Base-by-base conservation (phyloP, 768 basidiomycete species). In the Lentinula guzmanii region DNA sequence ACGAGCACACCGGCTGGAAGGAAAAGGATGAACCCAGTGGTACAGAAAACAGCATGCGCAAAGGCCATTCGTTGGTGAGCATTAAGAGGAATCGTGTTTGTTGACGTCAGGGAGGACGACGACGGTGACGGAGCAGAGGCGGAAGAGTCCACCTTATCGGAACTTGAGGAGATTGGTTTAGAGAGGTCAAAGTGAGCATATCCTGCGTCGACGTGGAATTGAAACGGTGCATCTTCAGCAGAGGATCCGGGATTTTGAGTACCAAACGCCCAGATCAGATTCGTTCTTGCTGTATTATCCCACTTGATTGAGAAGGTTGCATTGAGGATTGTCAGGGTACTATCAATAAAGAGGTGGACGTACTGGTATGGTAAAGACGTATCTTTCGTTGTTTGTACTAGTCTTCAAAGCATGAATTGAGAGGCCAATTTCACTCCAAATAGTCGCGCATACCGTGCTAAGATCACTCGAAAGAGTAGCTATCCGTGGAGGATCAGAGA, bases 201-300 rank as follows among this genome's bases (percentile, higher is more conserved):
- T 4, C 84, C 83, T 24, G 67, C 71, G 28, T 76, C 76, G n/a
- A 71, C 21, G 67, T 90, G 87, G 64, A 82, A 75, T 15, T 63
- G 37, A 18, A 90, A 66, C 3, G 67, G 65, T 0, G 86, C 85
- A 63, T 80, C 73, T 1, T 62, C 65, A 0, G 78, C 77, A 0
- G 77, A 71, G 15, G 78, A 78, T n/a, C 68, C 69, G 4, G 89
- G 89, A 21, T 78, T 76, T 1, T 67, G 72, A 4, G 68, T 72
- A 13, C 83, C 79, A 65, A 82, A 85, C 4, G 87, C 88, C 71
- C 77, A 90, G 52, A 91, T 87, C 61, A 90, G 65, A 8, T 69
- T 58, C 64, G 79, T 79, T 21, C 63, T 72, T 5, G 70, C 75
- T 63, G 76, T 75, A 60, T 65, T 61, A 57, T 81, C 77, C 6